A percentile compares a stretch with the other conserved stretches of the same genome.
phyloP scores from a whole-genome alignment of 1,139 yeast species.

The Debaryomyces fabryi region DNA sequence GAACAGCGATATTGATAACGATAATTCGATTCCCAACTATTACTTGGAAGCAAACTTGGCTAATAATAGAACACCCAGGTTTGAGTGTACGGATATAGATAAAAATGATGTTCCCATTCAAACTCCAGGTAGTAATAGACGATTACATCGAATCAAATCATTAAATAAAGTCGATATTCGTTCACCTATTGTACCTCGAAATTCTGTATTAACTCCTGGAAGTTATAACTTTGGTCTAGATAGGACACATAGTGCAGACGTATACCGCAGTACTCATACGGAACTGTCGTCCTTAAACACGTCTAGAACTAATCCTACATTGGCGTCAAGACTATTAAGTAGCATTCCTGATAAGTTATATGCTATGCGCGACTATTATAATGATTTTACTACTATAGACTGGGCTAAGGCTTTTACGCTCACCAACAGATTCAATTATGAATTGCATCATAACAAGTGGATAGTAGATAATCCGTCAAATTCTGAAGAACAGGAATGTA shows the following conservation, averaged over 20 bases:
- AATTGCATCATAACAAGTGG: conserved; percentile 31
- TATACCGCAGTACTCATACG: conserved; percentile 2
- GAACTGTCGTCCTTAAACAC: conserved; percentile 21
- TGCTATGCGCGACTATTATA: conserved; percentile 45
- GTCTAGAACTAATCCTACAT: conserved; percentile 22
- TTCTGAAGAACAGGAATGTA: conserved; percentile 2
- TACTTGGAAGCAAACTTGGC: background rate
- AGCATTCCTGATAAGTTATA: conserved; percentile 23
- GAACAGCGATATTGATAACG: background rate
- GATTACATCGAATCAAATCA: conserved; percentile 22
- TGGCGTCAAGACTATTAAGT: conserved; percentile 21
- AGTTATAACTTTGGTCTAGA: conserved; percentile 5
- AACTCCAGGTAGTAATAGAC: conserved; percentile 6
- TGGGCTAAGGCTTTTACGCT: conserved; percentile 59
- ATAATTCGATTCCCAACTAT: background rate
- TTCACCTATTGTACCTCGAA: conserved; percentile 18
- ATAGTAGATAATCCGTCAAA: conserved; percentile 19
- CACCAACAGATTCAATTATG: conserved; percentile 49
- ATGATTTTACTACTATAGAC: conserved; percentile 71
- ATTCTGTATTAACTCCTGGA: conserved; percentile 17
- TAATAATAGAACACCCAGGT: background rate
- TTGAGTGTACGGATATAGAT: background rate
- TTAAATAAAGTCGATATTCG: conserved; percentile 26
- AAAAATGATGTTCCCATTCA: conserved; percentile 1
- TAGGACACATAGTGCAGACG: conserved; percentile 4